Evolutionary conservation across 176 grass and related monocot genomes (phyloP).

Genomic region (Coix lacrymajobi): DNA sequence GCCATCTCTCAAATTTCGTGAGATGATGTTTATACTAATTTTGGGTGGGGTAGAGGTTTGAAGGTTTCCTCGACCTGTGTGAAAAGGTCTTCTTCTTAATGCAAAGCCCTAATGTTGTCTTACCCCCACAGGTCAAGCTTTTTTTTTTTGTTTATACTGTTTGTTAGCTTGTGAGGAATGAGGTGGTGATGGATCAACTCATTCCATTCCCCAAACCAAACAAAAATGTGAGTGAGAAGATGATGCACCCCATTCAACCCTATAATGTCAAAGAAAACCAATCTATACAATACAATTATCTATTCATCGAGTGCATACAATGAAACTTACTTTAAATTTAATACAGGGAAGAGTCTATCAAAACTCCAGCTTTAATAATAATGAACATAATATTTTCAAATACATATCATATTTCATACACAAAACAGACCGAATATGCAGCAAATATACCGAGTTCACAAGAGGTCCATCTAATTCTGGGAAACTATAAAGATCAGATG

Average conservation of each 20-base stretch:
- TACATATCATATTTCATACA: not conserved
- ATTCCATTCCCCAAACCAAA: not conserved
- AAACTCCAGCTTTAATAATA: not conserved
- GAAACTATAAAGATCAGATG: not conserved
- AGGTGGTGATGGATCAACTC: not conserved
- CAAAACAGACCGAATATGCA: not conserved
- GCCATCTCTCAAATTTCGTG: not conserved
- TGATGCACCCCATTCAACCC: not conserved
- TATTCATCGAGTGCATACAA: not conserved
- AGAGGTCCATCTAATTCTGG: not conserved
- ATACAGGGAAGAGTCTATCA: not conserved
- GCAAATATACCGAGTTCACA: not conserved
- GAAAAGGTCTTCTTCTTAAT: not conserved
- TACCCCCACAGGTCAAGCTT: not conserved
- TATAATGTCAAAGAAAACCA: not conserved
- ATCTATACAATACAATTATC: not conserved
- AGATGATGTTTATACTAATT: not conserved
- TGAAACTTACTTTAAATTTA: not conserved
- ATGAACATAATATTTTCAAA: not conserved
- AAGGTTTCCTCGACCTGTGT: not conserved
- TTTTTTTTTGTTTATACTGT: not conserved
- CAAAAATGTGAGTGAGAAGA: not conserved
- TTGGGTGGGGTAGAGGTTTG: not conserved
- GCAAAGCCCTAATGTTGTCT: too few relatives aligned
- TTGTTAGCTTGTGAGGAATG: not conserved